Evolutionary conservation across 495 filamentous ascomycete genomes (phyloP), one percentile per base, ranked within the genome.

Genomic region (Neurospora sp.): DNA sequence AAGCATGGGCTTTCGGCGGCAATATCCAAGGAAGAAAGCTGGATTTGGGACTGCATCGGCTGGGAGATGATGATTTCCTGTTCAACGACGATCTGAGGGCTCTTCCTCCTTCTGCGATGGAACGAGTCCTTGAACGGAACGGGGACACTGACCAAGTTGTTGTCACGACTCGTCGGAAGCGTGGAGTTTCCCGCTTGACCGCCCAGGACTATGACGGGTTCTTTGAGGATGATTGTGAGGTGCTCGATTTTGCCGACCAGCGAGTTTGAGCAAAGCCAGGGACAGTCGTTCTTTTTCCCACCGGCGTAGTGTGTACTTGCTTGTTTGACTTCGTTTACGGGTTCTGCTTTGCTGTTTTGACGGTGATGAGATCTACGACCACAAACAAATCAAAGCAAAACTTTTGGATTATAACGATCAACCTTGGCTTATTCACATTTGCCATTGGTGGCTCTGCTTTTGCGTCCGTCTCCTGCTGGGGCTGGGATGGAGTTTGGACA

Each of bases 181-280:
- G 87, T 83, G 90, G 86, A 78, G 83, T 78, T 77, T 82, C 79
- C 79, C 79, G 82, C 69, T 71, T 82, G 74, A 74, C 77, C 62
- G 77, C 83, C 45, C 87, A 86, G 34, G 88, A 89, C 19, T 92
- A 90, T 62, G 92, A 94, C 43, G 94, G 93, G 4, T 96, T 97
- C 81, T 97, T 97, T 77, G 94, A 97, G 80, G 93, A 97, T 78
- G 94, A 96, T 79, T 95, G 92, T 78, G 94, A 96, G 78, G 92
- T 97, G 72, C 85, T 97, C 76, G 94, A 97, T 83, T 97, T 94
- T 88, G 93, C 93, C 15, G 90, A 91, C 77, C 92, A 96, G 79
- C 85, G 93, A 77, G 93, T 95, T 42, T 95, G 84, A 89, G 74
- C 71, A 39, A 45, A 31, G 24, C 54, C 24, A 34, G 13, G 62